Conservation (phyloP, 345 rosid species). For the Lepidium africanum region DNA sequence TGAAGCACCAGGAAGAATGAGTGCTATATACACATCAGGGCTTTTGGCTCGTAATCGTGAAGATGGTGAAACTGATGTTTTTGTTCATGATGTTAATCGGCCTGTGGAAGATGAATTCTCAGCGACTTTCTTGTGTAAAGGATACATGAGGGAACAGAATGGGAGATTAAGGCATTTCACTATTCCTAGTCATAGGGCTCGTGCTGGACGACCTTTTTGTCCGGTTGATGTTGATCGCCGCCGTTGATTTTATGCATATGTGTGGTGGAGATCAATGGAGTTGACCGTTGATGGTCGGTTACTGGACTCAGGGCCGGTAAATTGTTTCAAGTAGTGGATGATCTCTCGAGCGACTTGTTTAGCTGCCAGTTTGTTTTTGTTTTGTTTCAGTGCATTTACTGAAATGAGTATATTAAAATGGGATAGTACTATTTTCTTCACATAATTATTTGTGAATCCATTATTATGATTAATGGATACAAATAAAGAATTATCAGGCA, state of each 20-base stretch:
- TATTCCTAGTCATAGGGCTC: conserved; percentile 68
- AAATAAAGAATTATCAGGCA: not conserved
- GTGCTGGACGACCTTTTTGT: conserved; percentile 54
- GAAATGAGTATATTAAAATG: not conserved
- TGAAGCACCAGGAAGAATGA: conserved; percentile 91
- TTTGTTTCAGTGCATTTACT: conserved; percentile 16
- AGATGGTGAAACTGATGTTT: conserved; percentile 71
- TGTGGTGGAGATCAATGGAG: not conserved
- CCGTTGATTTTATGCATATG: not conserved
- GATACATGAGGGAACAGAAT: conserved; percentile 63
- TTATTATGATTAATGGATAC: not conserved
- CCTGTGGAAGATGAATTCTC: conserved; percentile 76
- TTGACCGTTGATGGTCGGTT: not conserved
- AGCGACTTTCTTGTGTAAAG: conserved; percentile 62
- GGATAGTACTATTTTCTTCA: not conserved
- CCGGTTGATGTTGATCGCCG: conserved; percentile 33
- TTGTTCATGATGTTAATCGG: conserved; percentile 83
- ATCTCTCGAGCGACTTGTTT: not conserved
- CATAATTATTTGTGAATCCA: not conserved
- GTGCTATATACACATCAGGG: conserved; percentile 79
- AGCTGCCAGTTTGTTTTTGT: not conserved
- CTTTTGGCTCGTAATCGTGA: conserved; percentile 74
- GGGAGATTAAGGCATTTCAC: conserved; percentile 80
- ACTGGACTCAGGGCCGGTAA: not conserved
- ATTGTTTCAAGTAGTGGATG: conserved; percentile 1